Percentiles rank a stretch among this genome's conserved stretches.
These are phyloP conservation scores for Curvularia spicifera DNA, from an alignment of 2,329 filamentous ascomycete genomes.

Conservation along the genomic window DNA sequence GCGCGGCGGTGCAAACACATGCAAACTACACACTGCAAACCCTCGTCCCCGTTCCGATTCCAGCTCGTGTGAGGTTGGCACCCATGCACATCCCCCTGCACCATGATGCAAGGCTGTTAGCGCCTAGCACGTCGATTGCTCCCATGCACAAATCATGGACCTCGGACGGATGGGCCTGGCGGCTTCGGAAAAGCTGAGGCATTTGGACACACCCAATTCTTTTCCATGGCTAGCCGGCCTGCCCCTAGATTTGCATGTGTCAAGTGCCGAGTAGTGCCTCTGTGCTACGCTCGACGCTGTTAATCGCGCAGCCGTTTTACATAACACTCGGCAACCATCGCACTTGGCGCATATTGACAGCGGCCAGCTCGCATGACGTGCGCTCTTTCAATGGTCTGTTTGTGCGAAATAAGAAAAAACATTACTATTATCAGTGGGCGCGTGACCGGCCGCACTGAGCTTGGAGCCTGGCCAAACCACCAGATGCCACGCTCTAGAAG, in stretches of 20 bases:
- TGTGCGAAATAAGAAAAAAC: not conserved
- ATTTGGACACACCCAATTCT: constrained; percentile 19
- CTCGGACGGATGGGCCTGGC: constrained; percentile 34
- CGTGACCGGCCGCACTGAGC: constrained; percentile 1
- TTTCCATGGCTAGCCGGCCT: constrained; percentile 12
- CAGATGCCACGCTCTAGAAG: constrained; percentile 22
- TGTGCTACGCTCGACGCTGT: not conserved
- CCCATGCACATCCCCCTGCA: constrained; percentile 26
- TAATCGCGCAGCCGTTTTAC: constrained; percentile 13
- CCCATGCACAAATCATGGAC: constrained; percentile 22
- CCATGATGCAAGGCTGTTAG: constrained; percentile 18
- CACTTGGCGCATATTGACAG: not conserved
- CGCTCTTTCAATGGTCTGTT: not conserved
- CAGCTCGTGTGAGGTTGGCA: constrained; percentile 31
- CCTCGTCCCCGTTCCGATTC: constrained; percentile 31
- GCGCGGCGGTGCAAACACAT: constrained; percentile 32
- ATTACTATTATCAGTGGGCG: constrained; percentile 5
- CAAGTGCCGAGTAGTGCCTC: constrained; percentile 20
- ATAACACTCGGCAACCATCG: constrained; percentile 1
- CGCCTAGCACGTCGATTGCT: constrained; percentile 14
- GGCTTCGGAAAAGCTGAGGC: constrained; percentile 31
- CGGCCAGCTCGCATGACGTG: not conserved
- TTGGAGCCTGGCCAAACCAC: constrained; percentile 5
- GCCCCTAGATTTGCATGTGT: constrained; percentile 8
- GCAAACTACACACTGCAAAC: not conserved